A percentile compares a stretch with the other conserved stretches of the same genome.
Evolutionary conservation across 2,329 filamentous ascomycete species (phyloP).

Genomic region (Eutypella sp.): DNA sequence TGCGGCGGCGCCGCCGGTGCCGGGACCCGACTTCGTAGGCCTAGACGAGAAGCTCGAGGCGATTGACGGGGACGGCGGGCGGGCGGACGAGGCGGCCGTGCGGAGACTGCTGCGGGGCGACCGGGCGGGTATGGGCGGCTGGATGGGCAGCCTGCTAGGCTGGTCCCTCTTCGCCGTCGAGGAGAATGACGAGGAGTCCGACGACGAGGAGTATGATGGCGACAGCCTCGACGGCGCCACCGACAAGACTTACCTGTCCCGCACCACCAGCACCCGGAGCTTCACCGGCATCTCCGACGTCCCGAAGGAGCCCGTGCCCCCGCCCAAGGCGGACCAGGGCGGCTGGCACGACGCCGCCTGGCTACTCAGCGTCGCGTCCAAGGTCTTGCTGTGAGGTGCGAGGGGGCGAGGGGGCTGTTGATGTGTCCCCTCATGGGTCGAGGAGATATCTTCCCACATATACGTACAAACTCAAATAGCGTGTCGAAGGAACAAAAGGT

Average conservation of each 20-base stretch:
- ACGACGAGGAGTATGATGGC: conserved; percentile 27
- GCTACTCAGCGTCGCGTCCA: conserved; percentile 60
- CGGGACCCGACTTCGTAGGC: conserved; percentile 59
- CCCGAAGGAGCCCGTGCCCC: conserved; percentile 41
- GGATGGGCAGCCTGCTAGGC: conserved; percentile 54
- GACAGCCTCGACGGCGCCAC: conserved; percentile 33
- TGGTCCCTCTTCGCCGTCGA: conserved; percentile 60
- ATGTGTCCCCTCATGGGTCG: too few relatives aligned
- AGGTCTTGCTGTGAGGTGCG: conserved; percentile 48
- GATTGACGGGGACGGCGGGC: conserved; percentile 43
- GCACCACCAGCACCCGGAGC: conserved; percentile 35
- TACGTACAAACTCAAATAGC: too few relatives aligned
- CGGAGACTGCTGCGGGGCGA: conserved; percentile 51
- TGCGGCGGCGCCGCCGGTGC: too few relatives aligned
- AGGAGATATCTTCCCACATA: too few relatives aligned
- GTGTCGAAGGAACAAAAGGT: too few relatives aligned
- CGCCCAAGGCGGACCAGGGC: conserved; percentile 49
- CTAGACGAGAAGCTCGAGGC: conserved; percentile 55
- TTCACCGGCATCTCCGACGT: conserved; percentile 34
- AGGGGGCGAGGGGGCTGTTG: conserved; percentile 3
- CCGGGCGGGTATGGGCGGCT: conserved; percentile 48
- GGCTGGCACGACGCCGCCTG: conserved; percentile 65
- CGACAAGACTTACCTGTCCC: conserved; percentile 29
- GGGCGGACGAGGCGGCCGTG: conserved; percentile 55
- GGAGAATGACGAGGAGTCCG: conserved; percentile 51